These are phyloP conservation scores for Perilla frutescens DNA, from an alignment of 257 asterid genomes.

Conservation along the genomic window DNA sequence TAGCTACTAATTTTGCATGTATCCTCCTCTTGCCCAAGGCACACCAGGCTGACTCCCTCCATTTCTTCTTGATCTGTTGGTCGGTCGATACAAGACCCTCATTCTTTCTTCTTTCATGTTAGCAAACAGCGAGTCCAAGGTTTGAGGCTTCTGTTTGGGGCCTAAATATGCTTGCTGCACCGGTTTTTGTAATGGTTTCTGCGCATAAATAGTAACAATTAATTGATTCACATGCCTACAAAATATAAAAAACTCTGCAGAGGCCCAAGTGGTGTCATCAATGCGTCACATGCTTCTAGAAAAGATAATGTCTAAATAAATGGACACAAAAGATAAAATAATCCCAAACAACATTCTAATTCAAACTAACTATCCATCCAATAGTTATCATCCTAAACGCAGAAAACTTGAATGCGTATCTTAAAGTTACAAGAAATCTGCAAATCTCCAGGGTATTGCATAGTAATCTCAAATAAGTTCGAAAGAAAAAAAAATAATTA, in stretches of 20 bases:
- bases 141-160: constrained; percentile 67
- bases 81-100: constrained; percentile 54
- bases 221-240: not conserved
- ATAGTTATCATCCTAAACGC: not conserved
- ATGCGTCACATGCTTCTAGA: not conserved
- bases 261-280: not conserved
- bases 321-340: not conserved
- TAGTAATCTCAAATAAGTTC: not conserved
- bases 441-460: not conserved
- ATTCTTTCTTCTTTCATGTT: constrained; percentile 88
- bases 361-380: not conserved
- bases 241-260: not conserved
- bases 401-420: not conserved
- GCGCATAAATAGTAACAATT: constrained; percentile 31
- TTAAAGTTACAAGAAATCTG: not conserved
- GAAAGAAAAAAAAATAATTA: not conserved
- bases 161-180: constrained; percentile 47
- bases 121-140: constrained; percentile 86
- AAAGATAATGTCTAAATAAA: not conserved
- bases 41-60: constrained; percentile 56
- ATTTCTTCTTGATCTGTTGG: constrained; percentile 52
- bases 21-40: constrained; percentile 77
- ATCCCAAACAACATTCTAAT: not conserved
- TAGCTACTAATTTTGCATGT: constrained; percentile 41
- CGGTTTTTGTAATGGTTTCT: constrained; percentile 42